Base-by-base conservation (phyloP, 2,329 filamentous ascomycete genomes). In the Westerdykella sp. region DNA sequence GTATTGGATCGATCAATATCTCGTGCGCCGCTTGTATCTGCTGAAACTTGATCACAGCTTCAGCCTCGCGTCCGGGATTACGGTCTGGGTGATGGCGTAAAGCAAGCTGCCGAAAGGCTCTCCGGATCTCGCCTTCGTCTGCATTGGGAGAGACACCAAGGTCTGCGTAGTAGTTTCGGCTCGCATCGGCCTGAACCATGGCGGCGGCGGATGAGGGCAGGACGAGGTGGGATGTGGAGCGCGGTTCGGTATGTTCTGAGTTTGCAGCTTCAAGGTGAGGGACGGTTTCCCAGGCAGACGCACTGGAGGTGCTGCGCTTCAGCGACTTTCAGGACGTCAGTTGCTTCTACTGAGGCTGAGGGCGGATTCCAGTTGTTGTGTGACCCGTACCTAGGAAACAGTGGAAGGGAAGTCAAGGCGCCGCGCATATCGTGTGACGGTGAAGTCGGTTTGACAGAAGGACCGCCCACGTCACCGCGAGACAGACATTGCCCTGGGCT, bases 41-140 rank as follows among this genome's bases (percentile, higher is more conserved):
- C 65, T 94, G 86, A 59, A 95, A 95, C 59, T 87, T 85, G 25
- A 84, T 75, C 52, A 86, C 87, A 60, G 84, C 85, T 59, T 91
- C 87, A 44, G 79, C 70, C 68, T 95, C 88, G 59, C 79, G 80
- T 40, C 89, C 89, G 10, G 84, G 87, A 60, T 95, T 95, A 46
- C 89, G 84, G 64, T 95, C 89, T 6, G 89, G 89, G 60, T 95
- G 89, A 59, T 85, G 94, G 65, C 86, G 85, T 37, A 94, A 73
- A 38, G 88, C 88, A 59, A 95, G 78, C 66, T 88, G 89, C 54
- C 85, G 80, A 67, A 89, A 95, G 58, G 90, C 84, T 67, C 84
- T 93, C 71, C 87, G 91, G 62, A 95, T 82, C 34, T 93, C 87
- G 23, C 82, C 78, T 35, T 80, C 69, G 52, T 84, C 80, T 41